These are phyloP conservation scores for Ustilago nuda DNA, from an alignment of 1,284 basidiomycete species.

Conservation along the genomic window DNA sequence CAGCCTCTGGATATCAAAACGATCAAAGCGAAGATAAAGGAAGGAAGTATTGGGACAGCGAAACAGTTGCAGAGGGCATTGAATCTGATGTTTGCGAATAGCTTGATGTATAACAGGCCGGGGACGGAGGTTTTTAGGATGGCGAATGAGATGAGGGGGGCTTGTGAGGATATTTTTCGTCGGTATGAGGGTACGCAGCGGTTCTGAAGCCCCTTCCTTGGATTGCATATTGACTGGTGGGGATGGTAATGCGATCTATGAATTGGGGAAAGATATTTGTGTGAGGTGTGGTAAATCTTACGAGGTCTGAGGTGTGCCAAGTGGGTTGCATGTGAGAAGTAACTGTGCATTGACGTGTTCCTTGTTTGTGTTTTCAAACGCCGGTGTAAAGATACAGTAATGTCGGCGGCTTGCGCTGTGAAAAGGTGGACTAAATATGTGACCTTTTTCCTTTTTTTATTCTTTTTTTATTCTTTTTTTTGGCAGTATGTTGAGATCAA, in stretches of 20 bases:
- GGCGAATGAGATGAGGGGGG: slow-evolving; percentile 65
- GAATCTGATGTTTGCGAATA: slow-evolving; percentile 65
- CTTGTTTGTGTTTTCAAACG: slow-evolving; percentile 16
- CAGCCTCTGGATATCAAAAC: slow-evolving; percentile 65
- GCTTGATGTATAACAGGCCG: slow-evolving; percentile 64
- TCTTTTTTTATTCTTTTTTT: too few relatives aligned
- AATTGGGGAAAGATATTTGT: not conserved
- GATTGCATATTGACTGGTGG: too few relatives aligned
- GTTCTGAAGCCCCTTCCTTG: slow-evolving; percentile 12
- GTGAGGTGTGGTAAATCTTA: not conserved
- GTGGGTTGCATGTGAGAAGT: not conserved
- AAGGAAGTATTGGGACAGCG: slow-evolving; percentile 50
- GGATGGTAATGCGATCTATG: not conserved
- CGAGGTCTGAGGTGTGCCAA: not conserved
- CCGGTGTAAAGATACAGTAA: slow-evolving; percentile 1
- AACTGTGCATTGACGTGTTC: not conserved
- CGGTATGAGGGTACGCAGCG: slow-evolving; percentile 52
- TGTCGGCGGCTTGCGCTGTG: not conserved
- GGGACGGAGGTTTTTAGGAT: slow-evolving; percentile 66
- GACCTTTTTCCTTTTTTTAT: too few relatives aligned
- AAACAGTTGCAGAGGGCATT: slow-evolving; percentile 55
- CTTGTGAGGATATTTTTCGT: slow-evolving; percentile 57
- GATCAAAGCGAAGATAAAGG: slow-evolving; percentile 64
- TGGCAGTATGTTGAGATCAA: too few relatives aligned
- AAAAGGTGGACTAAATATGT: too few relatives aligned